Evolutionary conservation across 2,329 filamentous ascomycete species (phyloP).

Genomic region (Diplocarpon mali): DNA sequence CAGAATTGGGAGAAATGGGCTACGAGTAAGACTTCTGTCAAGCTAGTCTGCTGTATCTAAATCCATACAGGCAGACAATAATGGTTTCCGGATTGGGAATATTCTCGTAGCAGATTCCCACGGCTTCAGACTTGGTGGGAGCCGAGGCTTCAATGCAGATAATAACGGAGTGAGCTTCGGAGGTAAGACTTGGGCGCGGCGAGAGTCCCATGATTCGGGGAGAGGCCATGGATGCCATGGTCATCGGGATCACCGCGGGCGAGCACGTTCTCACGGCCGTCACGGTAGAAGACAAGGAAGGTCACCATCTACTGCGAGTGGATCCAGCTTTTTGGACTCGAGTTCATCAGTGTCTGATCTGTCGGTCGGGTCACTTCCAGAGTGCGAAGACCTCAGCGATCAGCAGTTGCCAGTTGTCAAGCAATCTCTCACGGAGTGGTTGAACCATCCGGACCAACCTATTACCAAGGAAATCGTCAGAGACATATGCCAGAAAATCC

Average conservation of each 20-base stretch:
- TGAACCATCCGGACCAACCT: constrained; percentile 37
- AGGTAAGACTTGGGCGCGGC: constrained; percentile 11
- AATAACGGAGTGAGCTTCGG: constrained; percentile 15
- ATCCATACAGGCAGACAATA: constrained; percentile 4
- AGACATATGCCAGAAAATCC: constrained; percentile 34
- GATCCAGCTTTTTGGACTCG: constrained; percentile 28
- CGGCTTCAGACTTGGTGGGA: constrained; percentile 28
- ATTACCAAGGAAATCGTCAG: constrained; percentile 37
- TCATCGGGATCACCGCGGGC: constrained; percentile 11
- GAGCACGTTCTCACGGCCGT: constrained; percentile 6
- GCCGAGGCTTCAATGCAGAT: constrained; percentile 16
- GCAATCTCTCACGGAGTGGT: constrained; percentile 37
- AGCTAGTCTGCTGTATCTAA: neutral
- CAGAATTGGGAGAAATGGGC: constrained; percentile 14
- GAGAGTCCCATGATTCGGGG: constrained; percentile 7
- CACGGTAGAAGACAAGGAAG: constrained; percentile 7
- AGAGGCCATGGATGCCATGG: constrained; percentile 3
- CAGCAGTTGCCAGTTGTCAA: constrained; percentile 38
- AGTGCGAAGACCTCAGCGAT: constrained; percentile 39
- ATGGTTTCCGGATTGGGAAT: constrained; percentile 10
- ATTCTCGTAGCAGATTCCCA: constrained; percentile 30
- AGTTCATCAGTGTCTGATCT: constrained; percentile 26
- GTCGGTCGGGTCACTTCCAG: constrained; percentile 42
- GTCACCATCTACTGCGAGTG: constrained; percentile 14
- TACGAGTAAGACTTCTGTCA: constrained; percentile 7